These are phyloP conservation scores for Phaffia australis DNA, from an alignment of 768 basidiomycete genomes.

Conservation along the genomic window DNA sequence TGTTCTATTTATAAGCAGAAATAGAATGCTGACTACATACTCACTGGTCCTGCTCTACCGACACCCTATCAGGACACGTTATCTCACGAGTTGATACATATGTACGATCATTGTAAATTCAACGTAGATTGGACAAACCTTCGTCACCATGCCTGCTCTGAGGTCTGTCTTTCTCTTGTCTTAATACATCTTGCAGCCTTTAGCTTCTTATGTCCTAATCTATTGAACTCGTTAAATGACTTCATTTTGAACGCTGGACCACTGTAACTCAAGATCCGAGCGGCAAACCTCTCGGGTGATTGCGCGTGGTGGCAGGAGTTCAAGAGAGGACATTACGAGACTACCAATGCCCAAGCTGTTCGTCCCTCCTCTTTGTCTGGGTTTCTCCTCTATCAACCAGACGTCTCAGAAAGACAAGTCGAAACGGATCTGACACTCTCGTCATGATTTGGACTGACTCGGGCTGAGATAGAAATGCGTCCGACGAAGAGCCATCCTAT, in stretches of 20 bases:
- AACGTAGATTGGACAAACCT: constrained; percentile 84
- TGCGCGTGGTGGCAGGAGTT: constrained; percentile 78
- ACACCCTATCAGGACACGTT: constrained; percentile 55
- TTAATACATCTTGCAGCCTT: not conserved
- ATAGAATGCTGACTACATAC: not conserved
- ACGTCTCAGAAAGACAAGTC: not conserved
- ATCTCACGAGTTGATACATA: constrained; percentile 84
- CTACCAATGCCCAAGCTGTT: constrained; percentile 93
- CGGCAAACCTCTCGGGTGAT: constrained; percentile 86
- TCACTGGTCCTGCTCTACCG: not conserved
- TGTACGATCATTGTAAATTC: constrained; percentile 92
- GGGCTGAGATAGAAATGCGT: constrained; percentile 51
- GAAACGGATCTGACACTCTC: constrained; percentile 25
- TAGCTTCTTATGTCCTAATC: no score
- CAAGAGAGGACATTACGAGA: constrained; percentile 59
- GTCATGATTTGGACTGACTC: constrained; percentile 1
- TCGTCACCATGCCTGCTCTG: constrained; percentile 90
- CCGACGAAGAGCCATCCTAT: constrained; percentile 69
- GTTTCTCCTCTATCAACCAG: constrained; percentile 7
- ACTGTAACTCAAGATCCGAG: constrained; percentile 61
- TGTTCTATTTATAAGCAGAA: not conserved
- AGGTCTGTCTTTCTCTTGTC: constrained; percentile 50
- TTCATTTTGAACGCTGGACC: not conserved
- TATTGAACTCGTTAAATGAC: no score
- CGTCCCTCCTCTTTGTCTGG: constrained; percentile 24